These are phyloP conservation scores for Leccinum brunneo-olivaceum DNA, from an alignment of 1,284 basidiomycete genomes.

Conservation along the genomic window DNA sequence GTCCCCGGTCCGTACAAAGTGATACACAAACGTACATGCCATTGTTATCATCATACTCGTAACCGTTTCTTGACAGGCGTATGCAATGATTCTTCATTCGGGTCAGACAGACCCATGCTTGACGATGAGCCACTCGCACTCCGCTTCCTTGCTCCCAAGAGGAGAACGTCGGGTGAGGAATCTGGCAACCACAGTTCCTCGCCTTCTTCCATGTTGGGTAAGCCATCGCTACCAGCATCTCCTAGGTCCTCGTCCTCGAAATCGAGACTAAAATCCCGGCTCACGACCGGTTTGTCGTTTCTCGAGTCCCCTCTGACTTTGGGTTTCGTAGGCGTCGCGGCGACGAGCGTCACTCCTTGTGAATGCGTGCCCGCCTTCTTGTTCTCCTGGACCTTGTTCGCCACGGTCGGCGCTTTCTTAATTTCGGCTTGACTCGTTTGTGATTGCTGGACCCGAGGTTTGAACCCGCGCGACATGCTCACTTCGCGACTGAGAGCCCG, in stretches of 20 bases:
- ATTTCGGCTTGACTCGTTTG: conserved; percentile 9
- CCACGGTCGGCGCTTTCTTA: conserved; percentile 7
- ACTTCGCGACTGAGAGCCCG: conserved; percentile 55
- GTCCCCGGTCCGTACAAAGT: too few relatives aligned
- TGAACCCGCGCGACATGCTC: conserved; percentile 68
- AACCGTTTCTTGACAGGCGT: conserved; percentile 26
- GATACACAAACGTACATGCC: conserved; percentile 4
- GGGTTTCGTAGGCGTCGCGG: conserved; percentile 51
- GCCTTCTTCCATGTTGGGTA: conserved; percentile 9
- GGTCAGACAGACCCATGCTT: conserved; percentile 17
- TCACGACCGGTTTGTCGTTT: neutral
- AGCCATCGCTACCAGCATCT: conserved; percentile 7
- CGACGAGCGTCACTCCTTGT: conserved; percentile 47
- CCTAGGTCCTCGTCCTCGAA: neutral
- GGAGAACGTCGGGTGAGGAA: conserved; percentile 24
- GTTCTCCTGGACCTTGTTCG: conserved; percentile 4
- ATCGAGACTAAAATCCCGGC: conserved; percentile 3
- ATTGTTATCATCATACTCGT: conserved; percentile 10
- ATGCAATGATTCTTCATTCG: conserved; percentile 11
- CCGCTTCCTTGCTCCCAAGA: conserved; percentile 22
- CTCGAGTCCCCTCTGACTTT: conserved; percentile 13
- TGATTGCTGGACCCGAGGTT: conserved; percentile 24
- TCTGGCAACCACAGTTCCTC: conserved; percentile 27
- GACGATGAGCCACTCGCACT: conserved; percentile 23
- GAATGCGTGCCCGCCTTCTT: conserved; percentile 7